Evolutionary conservation across 2,329 filamentous ascomycete genomes (phyloP).

Genomic region (Cryphonectria carpinicola): DNA sequence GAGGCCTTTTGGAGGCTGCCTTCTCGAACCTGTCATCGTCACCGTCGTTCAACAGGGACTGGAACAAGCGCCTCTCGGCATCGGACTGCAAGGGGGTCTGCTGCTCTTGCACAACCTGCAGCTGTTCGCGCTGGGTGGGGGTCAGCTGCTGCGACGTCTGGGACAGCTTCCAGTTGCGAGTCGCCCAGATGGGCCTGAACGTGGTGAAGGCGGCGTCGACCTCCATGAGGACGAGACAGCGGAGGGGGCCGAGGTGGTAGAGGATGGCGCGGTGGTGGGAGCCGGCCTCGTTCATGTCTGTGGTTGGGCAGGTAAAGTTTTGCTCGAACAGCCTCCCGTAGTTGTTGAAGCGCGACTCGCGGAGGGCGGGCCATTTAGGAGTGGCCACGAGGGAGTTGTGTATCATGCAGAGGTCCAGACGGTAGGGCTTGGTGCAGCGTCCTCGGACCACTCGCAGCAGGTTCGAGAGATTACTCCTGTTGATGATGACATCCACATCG

Average conservation of each 20-base stretch:
- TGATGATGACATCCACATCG: slow-evolving; percentile 37
- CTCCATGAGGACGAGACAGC: slow-evolving; percentile 21
- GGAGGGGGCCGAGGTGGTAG: slow-evolving; percentile 23
- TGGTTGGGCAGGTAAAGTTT: neutral
- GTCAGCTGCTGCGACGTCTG: neutral
- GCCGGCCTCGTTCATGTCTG: neutral
- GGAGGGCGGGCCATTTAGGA: slow-evolving; percentile 1
- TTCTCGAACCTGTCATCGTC: neutral
- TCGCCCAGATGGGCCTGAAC: neutral
- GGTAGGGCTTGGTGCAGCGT: neutral
- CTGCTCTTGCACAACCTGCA: neutral
- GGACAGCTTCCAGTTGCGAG: slow-evolving; percentile 7
- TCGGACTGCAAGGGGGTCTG: neutral
- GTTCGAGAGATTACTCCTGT: slow-evolving; percentile 34
- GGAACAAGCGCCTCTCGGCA: slow-evolving; percentile 16
- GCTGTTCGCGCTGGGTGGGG: neutral
- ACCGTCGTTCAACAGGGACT: neutral
- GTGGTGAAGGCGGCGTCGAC: slow-evolving; percentile 12
- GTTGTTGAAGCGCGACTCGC: neutral
- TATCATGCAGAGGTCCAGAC: slow-evolving; percentile 22
- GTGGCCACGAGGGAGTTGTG: slow-evolving; percentile 24
- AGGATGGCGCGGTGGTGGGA: slow-evolving; percentile 24
- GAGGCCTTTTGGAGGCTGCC: neutral
- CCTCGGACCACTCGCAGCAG: slow-evolving; percentile 33
- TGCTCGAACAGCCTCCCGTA: slow-evolving; percentile 17